Conservation (phyloP, 2,329 filamentous ascomycete species). For the Cladosporium sp. region DNA sequence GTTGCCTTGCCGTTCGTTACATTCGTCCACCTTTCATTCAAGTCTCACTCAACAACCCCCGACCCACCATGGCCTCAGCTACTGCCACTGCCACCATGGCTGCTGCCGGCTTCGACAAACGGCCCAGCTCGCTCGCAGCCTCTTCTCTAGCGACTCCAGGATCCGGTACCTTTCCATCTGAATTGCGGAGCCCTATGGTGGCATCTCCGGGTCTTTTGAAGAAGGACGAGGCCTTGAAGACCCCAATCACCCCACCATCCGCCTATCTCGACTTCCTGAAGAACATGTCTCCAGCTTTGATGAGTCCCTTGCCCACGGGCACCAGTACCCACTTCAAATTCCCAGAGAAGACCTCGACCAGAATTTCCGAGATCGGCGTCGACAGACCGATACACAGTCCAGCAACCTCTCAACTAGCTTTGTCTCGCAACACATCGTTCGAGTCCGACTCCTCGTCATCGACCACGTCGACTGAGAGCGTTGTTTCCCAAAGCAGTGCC, state of each 20-base stretch:
- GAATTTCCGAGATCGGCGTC: constrained; percentile 31
- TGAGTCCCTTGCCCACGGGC: constrained; percentile 64
- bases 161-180: constrained; percentile 58
- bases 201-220: constrained; percentile 65
- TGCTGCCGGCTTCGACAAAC: constrained; percentile 42
- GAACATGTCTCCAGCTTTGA: constrained; percentile 68
- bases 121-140: constrained; percentile 33
- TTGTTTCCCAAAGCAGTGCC: constrained; percentile 24
- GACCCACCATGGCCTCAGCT: constrained; percentile 14
- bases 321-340: constrained; percentile 54
- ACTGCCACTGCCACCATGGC: constrained; percentile 35
- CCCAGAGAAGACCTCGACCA: constrained; percentile 41
- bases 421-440: constrained; percentile 40
- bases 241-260: constrained; percentile 84
- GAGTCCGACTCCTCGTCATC: constrained; percentile 30
- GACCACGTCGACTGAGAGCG: constrained; percentile 21
- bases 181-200: constrained; percentile 65
- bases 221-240: constrained; percentile 66
- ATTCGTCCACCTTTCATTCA: constrained; percentile 1
- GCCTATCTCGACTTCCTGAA: constrained; percentile 95
- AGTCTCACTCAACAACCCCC: background rate
- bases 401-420: constrained; percentile 34
- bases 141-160: constrained; percentile 55
- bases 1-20: constrained; percentile 3
- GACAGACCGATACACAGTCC: constrained; percentile 36